Percentiles rank a stretch among this genome's conserved stretches.
Conservation (phyloP, 1,139 yeast genomes). For the Cylindricascospora bacillispora region DNA sequence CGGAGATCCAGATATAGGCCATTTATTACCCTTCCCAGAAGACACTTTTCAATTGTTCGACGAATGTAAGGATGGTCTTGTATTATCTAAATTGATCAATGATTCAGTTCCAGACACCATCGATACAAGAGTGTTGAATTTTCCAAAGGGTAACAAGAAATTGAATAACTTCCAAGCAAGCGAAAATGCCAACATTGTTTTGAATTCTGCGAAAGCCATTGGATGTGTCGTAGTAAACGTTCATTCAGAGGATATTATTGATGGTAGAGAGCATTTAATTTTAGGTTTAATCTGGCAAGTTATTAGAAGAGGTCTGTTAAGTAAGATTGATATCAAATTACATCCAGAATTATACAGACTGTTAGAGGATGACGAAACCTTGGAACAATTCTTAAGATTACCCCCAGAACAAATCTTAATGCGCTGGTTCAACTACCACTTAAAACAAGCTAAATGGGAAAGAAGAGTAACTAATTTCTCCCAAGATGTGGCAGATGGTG, state of each 20-base stretch:
- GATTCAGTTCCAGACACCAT: conserved; percentile 98
- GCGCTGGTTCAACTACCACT: conserved; percentile 95
- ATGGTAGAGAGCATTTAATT: conserved; percentile 91
- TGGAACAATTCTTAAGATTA: conserved; percentile 87
- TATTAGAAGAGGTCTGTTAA: conserved; percentile 85
- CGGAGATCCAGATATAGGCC: conserved; percentile 83
- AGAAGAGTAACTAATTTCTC: conserved; percentile 81
- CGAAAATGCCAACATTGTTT: conserved; percentile 94
- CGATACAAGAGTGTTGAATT: conserved; percentile 90
- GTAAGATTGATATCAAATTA: conserved; percentile 87
- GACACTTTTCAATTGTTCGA: conserved; percentile 93
- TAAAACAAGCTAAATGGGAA: conserved; percentile 84
- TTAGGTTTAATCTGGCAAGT: conserved; percentile 97
- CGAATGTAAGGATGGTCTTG: conserved; percentile 92
- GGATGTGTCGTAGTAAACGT: conserved; percentile 97
- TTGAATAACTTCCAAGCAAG: conserved; percentile 90
- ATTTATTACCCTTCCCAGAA: conserved; percentile 80
- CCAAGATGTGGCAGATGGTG: conserved; percentile 86
- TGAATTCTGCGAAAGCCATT: conserved; percentile 96
- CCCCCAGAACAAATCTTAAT: conserved; percentile 96
- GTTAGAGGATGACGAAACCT: conserved; percentile 90
- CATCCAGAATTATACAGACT: conserved; percentile 95
- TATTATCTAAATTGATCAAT: conserved; percentile 82
- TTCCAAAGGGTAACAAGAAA: conserved; percentile 70
- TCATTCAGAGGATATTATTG: conserved; percentile 93